These are phyloP conservation scores for Trametopsis cervina DNA, from an alignment of 768 basidiomycete species.

Conservation along the genomic window DNA sequence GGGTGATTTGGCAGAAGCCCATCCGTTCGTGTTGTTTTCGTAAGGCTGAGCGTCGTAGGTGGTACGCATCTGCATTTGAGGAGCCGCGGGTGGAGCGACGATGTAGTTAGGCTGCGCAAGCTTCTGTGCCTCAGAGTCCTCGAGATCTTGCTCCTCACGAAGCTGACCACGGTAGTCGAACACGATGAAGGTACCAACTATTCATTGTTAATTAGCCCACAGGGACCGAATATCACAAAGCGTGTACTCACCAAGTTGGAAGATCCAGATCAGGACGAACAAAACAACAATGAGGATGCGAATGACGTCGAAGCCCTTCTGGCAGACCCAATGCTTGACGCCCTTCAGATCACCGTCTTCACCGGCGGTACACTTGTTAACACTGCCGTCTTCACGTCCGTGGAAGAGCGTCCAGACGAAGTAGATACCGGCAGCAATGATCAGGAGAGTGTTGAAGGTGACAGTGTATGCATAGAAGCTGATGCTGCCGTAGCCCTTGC, in stretches of 20 bases:
- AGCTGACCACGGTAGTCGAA: conserved; percentile 47
- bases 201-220: no score
- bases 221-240: no score
- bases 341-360: conserved; percentile 22
- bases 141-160: conserved; percentile 35
- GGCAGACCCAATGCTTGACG: conserved; percentile 32
- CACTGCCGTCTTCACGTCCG: conserved; percentile 28
- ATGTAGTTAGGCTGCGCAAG: background rate
- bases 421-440: conserved; percentile 41
- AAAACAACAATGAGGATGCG: conserved; percentile 37
- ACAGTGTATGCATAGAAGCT: conserved; percentile 38
- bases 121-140: conserved; percentile 13
- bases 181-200: conserved; percentile 48
- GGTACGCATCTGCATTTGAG: conserved; percentile 12
- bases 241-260: conserved; percentile 44
- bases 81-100: conserved; percentile 12
- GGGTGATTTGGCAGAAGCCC: conserved; percentile 10
- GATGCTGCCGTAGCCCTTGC: conserved; percentile 39
- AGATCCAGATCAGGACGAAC: conserved; percentile 44
- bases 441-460: conserved; percentile 38
- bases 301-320: conserved; percentile 33
- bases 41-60: conserved; percentile 16
- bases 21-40: conserved; percentile 11
- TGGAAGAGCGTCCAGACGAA: conserved; percentile 39
- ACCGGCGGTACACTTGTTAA: conserved; percentile 33